Conservation (phyloP, 164 flowering plant species). For the Liquidambar formosana region DNA sequence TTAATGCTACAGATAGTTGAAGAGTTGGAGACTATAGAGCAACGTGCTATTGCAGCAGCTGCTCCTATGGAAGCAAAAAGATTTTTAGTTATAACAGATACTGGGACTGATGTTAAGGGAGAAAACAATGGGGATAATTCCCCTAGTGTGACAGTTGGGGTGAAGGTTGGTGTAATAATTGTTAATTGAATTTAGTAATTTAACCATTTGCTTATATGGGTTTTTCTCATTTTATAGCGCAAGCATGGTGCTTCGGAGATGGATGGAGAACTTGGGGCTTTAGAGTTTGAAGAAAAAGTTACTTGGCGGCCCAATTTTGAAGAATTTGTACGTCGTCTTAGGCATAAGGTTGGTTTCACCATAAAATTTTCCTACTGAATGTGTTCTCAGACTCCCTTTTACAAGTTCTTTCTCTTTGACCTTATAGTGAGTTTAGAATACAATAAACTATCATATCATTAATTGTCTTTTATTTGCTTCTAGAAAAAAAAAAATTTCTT, state of each 20-base stretch:
- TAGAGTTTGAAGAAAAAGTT: conserved; percentile 42
- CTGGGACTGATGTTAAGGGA: conserved; percentile 25
- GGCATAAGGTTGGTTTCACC: conserved; percentile 63
- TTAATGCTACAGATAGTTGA: conserved; percentile 29
- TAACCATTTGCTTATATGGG: conserved; percentile 13
- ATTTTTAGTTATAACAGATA: conserved; percentile 44
- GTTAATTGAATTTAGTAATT: conserved; percentile 4
- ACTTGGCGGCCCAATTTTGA: conserved; percentile 93
- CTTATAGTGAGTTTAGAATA: neutral
- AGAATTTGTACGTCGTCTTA: conserved; percentile 65
- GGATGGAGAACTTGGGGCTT: conserved; percentile 34
- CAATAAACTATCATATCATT: neutral
- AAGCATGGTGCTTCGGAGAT: conserved; percentile 47
- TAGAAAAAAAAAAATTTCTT: too few species aligned
- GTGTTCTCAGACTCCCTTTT: neutral
- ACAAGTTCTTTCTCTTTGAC: neutral
- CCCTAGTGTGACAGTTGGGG: conserved; percentile 31
- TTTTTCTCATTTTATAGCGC: conserved; percentile 44
- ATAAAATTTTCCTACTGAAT: neutral
- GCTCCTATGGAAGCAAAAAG: conserved; percentile 63
- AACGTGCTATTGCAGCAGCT: conserved; percentile 66
- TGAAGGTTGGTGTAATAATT: conserved; percentile 55
- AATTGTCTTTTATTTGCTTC: neutral
- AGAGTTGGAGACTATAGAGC: conserved; percentile 48
- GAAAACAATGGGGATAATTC: conserved; percentile 20